Conservation (phyloP, 1,139 yeast genomes). For the Candida gigantensis region DNA sequence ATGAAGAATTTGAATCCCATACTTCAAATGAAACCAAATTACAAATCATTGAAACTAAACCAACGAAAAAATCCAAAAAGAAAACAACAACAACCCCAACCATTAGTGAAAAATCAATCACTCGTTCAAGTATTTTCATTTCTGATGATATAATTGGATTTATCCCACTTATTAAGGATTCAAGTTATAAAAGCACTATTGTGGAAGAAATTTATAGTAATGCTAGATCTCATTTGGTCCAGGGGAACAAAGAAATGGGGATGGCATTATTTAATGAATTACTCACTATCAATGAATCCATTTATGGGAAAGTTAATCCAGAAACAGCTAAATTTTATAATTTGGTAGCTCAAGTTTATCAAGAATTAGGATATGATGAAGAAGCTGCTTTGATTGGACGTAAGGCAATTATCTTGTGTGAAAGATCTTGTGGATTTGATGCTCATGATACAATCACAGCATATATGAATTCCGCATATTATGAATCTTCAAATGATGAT, state of each 20-base stretch:
- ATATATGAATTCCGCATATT: constrained; percentile 71
- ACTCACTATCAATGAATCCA: constrained; percentile 73
- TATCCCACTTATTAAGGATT: constrained; percentile 72
- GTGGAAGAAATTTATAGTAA: constrained; percentile 80
- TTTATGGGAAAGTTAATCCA: constrained; percentile 78
- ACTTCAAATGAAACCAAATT: constrained; percentile 18
- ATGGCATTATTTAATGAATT: constrained; percentile 67
- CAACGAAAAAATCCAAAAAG: constrained; percentile 30
- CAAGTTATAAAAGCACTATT: constrained; percentile 64
- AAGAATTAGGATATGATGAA: constrained; percentile 55
- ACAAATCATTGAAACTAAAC: constrained; percentile 17
- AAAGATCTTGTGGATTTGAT: constrained; percentile 81
- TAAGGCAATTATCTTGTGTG: constrained; percentile 71
- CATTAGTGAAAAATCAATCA: constrained; percentile 21
- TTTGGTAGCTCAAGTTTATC: constrained; percentile 65
- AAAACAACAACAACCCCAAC: constrained; percentile 30
- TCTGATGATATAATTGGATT: constrained; percentile 67
- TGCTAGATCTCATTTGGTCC: constrained; percentile 52
- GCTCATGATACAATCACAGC: constrained; percentile 74
- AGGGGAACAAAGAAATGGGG: constrained; percentile 44
- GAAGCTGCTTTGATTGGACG: constrained; percentile 73
- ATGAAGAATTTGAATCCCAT: constrained; percentile 43
- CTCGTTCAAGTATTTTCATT: constrained; percentile 46
- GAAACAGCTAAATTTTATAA: constrained; percentile 75
- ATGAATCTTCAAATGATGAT: constrained; percentile 64